These are phyloP conservation scores for Bruguiera parviflora DNA, from an alignment of 345 rosid genomes.

Conservation along the genomic window DNA sequence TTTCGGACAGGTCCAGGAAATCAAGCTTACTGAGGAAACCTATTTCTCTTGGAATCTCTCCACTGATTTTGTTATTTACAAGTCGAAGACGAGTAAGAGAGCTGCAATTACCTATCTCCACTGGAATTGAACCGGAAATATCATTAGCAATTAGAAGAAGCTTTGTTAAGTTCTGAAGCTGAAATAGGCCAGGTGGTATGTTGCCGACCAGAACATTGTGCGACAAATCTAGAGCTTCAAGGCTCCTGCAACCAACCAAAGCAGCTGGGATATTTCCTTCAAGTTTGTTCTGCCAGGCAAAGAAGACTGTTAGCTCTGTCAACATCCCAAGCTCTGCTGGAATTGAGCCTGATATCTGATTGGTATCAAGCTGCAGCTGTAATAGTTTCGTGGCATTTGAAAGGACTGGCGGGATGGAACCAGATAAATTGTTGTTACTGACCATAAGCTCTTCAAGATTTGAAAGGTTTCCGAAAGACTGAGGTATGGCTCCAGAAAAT, in stretches of 20 bases:
- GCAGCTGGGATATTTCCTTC: constrained; percentile 84
- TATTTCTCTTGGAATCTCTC: constrained; percentile 63
- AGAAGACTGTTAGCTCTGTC: constrained; percentile 61
- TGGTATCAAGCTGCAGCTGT: constrained; percentile 77
- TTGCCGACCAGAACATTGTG: constrained; percentile 70
- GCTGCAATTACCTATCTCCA: constrained; percentile 67
- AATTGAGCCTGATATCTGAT: constrained; percentile 78
- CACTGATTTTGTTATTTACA: constrained; percentile 64
- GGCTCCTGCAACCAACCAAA: constrained; percentile 53
- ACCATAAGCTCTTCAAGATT: constrained; percentile 79
- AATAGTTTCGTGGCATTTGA: constrained; percentile 63
- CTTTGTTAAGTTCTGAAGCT: constrained; percentile 69
- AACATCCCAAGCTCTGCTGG: constrained; percentile 72
- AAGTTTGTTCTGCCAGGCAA: constrained; percentile 88
- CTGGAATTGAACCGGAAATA: constrained; percentile 65
- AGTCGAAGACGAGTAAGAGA: constrained; percentile 71
- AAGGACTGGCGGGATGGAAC: constrained; percentile 65
- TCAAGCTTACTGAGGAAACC: constrained; percentile 59
- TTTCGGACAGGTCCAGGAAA: constrained; percentile 72
- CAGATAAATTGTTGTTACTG: constrained; percentile 79
- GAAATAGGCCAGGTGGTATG: constrained; percentile 69
- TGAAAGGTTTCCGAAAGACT: constrained; percentile 52
- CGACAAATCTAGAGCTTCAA: constrained; percentile 78
- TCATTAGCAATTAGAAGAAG: constrained; percentile 68
- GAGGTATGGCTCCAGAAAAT: constrained; percentile 69